These are phyloP conservation scores for Paecilomyces sp. DNA, from an alignment of 2,329 filamentous ascomycete genomes.

Conservation along the genomic window DNA sequence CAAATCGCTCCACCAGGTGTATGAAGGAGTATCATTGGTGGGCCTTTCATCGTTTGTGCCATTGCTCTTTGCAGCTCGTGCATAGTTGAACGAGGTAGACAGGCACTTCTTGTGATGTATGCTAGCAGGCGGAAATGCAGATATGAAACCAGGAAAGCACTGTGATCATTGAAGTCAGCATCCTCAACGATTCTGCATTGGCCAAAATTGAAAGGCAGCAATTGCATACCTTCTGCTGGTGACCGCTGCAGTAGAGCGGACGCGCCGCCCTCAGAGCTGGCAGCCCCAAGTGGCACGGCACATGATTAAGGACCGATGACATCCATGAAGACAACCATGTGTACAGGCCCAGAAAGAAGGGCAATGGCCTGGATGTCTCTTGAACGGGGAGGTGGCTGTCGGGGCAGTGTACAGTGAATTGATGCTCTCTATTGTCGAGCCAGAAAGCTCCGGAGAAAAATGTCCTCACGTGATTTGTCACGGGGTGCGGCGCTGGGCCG, in stretches of 20 bases:
- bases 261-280: conserved; percentile 27
- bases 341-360: conserved; percentile 8
- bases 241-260: conserved; percentile 14
- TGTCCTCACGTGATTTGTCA: conserved; percentile 25
- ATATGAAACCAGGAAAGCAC: neutral
- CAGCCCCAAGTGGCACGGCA: conserved; percentile 28
- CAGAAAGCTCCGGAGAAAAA: conserved; percentile 17
- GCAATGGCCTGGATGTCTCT: conserved; percentile 1
- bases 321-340: conserved; percentile 32
- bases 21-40: neutral
- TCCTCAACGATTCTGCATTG: neutral
- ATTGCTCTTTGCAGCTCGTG: neutral
- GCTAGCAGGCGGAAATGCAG: neutral
- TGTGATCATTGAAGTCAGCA: conserved; percentile 8
- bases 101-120: neutral
- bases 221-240: conserved; percentile 17
- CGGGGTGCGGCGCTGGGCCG: conserved; percentile 22
- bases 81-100: neutral
- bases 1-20: conserved; percentile 7
- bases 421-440: neutral
- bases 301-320: conserved; percentile 35
- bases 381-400: neutral
- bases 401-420: neutral
- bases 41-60: conserved; percentile 3
- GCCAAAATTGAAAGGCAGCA: neutral